phyloP scores from a whole-genome alignment of 345 rosid genomes.

The Citrus glauca region DNA sequence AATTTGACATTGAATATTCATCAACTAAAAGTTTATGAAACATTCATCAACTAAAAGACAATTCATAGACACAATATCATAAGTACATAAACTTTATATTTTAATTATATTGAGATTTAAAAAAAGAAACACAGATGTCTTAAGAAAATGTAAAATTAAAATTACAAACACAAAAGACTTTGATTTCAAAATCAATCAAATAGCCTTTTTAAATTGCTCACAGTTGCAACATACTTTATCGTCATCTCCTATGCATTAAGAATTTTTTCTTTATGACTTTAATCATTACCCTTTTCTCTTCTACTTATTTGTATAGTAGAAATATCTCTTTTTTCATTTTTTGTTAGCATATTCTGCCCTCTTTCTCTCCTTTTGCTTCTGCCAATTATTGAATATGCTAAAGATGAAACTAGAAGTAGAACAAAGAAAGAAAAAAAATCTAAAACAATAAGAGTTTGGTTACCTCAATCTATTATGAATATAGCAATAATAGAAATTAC shows the following conservation, averaged over 20 bases:
- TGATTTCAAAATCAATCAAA: too few relatives aligned
- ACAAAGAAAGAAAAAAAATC: too few relatives aligned
- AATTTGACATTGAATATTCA: too few relatives aligned
- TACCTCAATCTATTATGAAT: conserved; percentile 72
- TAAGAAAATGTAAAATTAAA: too few relatives aligned
- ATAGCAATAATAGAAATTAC: background rate
- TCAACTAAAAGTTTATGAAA: too few relatives aligned
- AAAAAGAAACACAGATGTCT: too few relatives aligned
- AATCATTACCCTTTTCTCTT: conserved; percentile 76
- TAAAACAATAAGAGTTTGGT: background rate
- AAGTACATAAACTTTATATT: too few relatives aligned
- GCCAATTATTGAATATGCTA: conserved; percentile 12
- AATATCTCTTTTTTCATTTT: conserved; percentile 64
- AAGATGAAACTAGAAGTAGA: background rate
- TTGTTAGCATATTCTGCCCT: conserved; percentile 76
- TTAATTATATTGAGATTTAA: too few relatives aligned
- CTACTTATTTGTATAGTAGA: conserved; percentile 61
- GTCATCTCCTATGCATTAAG: conserved; percentile 84
- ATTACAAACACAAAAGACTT: too few relatives aligned
- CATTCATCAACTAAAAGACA: too few relatives aligned
- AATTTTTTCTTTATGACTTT: conserved; percentile 75
- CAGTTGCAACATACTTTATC: conserved; percentile 78
- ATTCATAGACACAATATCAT: too few relatives aligned
- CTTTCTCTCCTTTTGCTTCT: conserved; percentile 77
- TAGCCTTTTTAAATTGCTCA: conserved; percentile 25